Evolutionary conservation across 2,329 filamentous ascomycete genomes (phyloP).

Genomic region (Nakataea oryzae): DNA sequence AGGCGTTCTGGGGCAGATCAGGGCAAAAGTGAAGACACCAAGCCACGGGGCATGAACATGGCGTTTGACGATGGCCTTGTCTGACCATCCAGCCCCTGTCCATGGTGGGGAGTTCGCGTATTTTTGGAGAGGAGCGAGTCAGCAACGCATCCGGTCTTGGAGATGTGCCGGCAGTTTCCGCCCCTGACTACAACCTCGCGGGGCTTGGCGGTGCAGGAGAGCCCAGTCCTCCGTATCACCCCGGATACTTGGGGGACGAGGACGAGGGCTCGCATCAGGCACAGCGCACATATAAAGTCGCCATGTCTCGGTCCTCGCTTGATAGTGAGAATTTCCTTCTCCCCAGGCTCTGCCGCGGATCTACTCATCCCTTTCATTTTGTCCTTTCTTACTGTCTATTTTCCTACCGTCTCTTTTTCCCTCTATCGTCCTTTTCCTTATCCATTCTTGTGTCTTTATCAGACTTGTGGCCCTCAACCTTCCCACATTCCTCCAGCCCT

Average conservation of each 20-base stretch:
- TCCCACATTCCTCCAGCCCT: background rate
- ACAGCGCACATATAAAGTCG: background rate
- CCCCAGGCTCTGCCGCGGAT: background rate
- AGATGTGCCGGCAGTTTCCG: background rate
- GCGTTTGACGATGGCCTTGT: no score
- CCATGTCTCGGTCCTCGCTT: background rate
- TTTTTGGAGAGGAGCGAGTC: background rate
- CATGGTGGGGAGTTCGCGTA: no score
- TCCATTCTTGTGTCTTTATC: background rate
- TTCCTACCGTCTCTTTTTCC: background rate
- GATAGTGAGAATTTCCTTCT: background rate
- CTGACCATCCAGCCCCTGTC: no score
- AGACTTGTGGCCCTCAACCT: no score
- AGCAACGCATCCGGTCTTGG: no score
- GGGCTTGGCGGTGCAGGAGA: background rate
- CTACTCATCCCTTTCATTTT: background rate
- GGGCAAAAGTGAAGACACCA: no score
- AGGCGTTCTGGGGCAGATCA: no score
- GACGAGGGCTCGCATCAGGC: background rate
- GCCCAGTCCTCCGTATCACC: background rate
- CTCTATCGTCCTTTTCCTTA: background rate
- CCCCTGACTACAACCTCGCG: background rate
- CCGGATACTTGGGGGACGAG: background rate
- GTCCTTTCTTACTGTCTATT: background rate
- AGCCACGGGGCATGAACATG: background rate